phyloP scores from a whole-genome alignment of 768 basidiomycete species.

The Leccinum rimulosum region DNA sequence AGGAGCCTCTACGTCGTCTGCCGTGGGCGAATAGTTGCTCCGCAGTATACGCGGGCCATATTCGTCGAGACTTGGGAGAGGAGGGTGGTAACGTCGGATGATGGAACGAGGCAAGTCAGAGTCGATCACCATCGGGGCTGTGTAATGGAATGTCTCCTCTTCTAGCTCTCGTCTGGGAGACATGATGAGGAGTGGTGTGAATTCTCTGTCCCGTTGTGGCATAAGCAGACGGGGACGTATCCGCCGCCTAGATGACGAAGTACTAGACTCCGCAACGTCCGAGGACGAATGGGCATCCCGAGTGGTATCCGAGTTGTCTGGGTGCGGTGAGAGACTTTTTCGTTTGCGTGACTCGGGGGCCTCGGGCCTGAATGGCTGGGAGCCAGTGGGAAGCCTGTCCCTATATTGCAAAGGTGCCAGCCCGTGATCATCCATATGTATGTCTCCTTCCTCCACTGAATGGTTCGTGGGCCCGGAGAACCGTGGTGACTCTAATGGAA shows the following conservation, averaged over 20 bases:
- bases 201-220: constrained; percentile 10
- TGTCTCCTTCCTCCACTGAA: neutral
- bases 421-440: neutral
- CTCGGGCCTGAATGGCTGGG: neutral
- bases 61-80: neutral
- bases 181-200: constrained; percentile 24
- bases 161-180: constrained; percentile 9
- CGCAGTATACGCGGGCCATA: constrained; percentile 2
- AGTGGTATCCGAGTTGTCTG: neutral
- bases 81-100: neutral
- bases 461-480: neutral
- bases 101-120: neutral
- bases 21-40: neutral
- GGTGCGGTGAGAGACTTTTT: neutral
- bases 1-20: neutral
- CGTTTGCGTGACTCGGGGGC: constrained; percentile 17
- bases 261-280: neutral
- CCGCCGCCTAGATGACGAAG: neutral
- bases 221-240: constrained; percentile 7
- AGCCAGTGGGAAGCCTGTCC: neutral
- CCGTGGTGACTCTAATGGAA: neutral
- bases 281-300: neutral
- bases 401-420: neutral
- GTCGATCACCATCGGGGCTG: neutral
- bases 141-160: constrained; percentile 3